These are phyloP conservation scores for Claviceps quebecensis DNA, from an alignment of 2,329 filamentous ascomycete species.

Conservation along the genomic window DNA sequence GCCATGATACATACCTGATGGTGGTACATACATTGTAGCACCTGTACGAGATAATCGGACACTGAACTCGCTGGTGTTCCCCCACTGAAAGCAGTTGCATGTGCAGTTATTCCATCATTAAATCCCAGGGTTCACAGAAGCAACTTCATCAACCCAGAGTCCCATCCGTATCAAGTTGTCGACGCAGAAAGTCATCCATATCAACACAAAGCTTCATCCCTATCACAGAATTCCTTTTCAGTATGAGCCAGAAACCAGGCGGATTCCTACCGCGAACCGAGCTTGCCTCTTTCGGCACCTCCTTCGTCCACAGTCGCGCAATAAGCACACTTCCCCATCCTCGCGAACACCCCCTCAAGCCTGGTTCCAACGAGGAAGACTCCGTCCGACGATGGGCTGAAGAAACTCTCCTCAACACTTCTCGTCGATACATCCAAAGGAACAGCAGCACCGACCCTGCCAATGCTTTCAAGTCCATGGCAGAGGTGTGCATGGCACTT, in stretches of 20 bases:
- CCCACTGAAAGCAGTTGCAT: no score
- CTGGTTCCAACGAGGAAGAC: conserved; percentile 47
- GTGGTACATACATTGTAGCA: no score
- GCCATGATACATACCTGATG: no score
- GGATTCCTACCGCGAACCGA: conserved; percentile 35
- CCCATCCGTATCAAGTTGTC: no score
- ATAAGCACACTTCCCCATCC: conserved; percentile 38
- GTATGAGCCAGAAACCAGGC: conserved; percentile 21
- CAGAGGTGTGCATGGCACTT: conserved; percentile 59
- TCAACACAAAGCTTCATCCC: background rate
- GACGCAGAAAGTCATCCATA: no score
- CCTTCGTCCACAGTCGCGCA: conserved; percentile 27
- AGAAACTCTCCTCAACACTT: conserved; percentile 36
- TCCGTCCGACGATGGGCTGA: conserved; percentile 44
- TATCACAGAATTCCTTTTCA: background rate
- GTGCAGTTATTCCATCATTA: no score
- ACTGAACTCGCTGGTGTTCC: no score
- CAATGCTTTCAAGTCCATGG: conserved; percentile 45
- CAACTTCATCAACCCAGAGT: no score
- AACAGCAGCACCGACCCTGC: conserved; percentile 30
- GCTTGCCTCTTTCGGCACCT: conserved; percentile 42
- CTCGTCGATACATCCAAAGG: conserved; percentile 47
- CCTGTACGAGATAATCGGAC: no score
- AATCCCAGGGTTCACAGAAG: no score
- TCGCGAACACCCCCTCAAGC: conserved; percentile 33